phyloP scores from a whole-genome alignment of 2,329 filamentous ascomycete genomes.

The Penicillium psychrosexuale region DNA sequence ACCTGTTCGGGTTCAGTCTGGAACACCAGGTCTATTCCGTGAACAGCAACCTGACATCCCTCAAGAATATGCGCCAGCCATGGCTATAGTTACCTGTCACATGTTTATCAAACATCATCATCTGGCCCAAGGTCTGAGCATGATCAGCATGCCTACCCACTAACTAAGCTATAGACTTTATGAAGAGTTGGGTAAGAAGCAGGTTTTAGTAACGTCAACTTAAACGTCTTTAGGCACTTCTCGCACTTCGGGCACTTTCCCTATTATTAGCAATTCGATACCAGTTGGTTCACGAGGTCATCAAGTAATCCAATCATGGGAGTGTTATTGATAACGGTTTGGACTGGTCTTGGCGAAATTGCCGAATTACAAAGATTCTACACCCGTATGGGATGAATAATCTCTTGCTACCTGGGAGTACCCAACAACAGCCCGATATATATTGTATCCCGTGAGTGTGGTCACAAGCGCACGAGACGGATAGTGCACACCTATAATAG shows the following conservation, averaged over 20 bases:
- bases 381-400: neutral
- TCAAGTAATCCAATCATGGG: neutral
- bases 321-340: neutral
- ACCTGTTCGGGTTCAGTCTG: neutral
- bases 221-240: neutral
- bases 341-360: no score
- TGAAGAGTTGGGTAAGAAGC: neutral
- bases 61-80: neutral
- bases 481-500: neutral
- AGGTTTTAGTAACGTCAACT: neutral
- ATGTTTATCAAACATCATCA: neutral
- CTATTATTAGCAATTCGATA: neutral
- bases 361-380: neutral
- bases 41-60: neutral
- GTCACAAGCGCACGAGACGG: neutral
- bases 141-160: neutral
- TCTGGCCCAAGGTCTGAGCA: neutral
- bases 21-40: neutral
- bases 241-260: neutral
- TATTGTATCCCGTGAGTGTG: no score
- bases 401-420: neutral
- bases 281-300: neutral
- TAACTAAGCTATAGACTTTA: no score
- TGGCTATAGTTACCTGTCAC: neutral
- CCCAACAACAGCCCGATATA: neutral